phyloP scores from a whole-genome alignment of 2,329 filamentous ascomycete genomes.

The Colletotrichum neosansevieriae region DNA sequence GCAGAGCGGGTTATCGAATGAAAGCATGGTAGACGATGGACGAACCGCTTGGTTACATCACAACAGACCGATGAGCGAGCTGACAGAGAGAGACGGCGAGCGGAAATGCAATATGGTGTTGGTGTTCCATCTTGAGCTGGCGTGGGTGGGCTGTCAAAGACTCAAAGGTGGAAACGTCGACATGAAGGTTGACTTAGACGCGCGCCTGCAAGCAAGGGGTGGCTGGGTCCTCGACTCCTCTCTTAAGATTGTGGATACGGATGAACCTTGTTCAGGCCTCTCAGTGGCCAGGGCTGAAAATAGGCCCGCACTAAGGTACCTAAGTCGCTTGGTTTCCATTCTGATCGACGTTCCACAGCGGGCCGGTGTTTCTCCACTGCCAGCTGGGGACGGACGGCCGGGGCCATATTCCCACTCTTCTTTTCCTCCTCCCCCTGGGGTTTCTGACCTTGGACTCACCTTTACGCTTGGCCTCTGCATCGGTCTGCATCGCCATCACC shows the following conservation, averaged over 20 bases:
- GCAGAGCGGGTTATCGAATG: conserved; percentile 1
- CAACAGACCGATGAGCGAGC: background rate
- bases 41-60: background rate
- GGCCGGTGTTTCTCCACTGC: conserved; percentile 32
- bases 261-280: background rate
- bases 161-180: conserved; percentile 14
- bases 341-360: conserved; percentile 17
- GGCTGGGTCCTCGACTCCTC: too few species aligned
- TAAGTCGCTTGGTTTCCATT: conserved; percentile 10
- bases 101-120: background rate
- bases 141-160: conserved; percentile 5
- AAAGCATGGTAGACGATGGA: background rate
- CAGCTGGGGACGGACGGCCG: background rate
- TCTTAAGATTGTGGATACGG: conserved; percentile 9
- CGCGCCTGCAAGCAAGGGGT: conserved; percentile 35
- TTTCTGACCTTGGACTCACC: background rate
- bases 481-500: background rate
- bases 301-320: conserved; percentile 34
- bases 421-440: background rate
- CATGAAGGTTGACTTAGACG: conserved; percentile 39
- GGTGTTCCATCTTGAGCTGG: background rate
- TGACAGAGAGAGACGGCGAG: background rate
- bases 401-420: too few species aligned
- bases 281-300: conserved; percentile 34
- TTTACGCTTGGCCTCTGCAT: background rate